Conservation (phyloP, 176 grass and related monocot species). For the Eleusine indica region DNA sequence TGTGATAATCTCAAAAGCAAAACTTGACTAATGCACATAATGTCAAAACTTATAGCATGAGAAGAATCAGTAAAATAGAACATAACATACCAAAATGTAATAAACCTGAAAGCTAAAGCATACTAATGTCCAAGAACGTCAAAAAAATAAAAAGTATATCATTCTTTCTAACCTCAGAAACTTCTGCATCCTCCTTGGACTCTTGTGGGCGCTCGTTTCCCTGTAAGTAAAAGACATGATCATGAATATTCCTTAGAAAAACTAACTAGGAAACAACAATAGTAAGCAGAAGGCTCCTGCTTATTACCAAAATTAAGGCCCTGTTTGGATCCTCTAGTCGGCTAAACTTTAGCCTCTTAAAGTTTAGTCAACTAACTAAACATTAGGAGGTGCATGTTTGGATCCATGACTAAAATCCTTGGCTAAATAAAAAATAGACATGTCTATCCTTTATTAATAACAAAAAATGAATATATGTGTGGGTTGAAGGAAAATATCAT, state of each 20-base stretch:
- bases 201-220: slow-evolving; percentile 40
- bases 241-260: slow-evolving; percentile 26
- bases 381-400: no score
- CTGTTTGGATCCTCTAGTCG: no score
- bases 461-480: no score
- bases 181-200: slow-evolving; percentile 44
- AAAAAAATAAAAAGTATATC: slow-evolving; percentile 1
- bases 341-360: no score
- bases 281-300: not conserved
- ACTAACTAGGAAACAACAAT: not conserved
- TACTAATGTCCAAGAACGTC: not conserved
- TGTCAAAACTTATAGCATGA: not conserved
- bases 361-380: no score
- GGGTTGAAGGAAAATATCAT: no score
- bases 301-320: not conserved
- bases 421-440: no score
- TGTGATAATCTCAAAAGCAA: not conserved
- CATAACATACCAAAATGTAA: slow-evolving; percentile 15
- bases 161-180: slow-evolving; percentile 55
- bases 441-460: no score
- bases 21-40: not conserved
- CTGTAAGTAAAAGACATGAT: slow-evolving; percentile 37
- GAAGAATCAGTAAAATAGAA: not conserved
- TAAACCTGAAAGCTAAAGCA: slow-evolving; percentile 1
- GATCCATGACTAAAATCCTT: no score